phyloP scores from a whole-genome alignment of 371 early-diverging fungal species.

The Apophysomyces sp. region DNA sequence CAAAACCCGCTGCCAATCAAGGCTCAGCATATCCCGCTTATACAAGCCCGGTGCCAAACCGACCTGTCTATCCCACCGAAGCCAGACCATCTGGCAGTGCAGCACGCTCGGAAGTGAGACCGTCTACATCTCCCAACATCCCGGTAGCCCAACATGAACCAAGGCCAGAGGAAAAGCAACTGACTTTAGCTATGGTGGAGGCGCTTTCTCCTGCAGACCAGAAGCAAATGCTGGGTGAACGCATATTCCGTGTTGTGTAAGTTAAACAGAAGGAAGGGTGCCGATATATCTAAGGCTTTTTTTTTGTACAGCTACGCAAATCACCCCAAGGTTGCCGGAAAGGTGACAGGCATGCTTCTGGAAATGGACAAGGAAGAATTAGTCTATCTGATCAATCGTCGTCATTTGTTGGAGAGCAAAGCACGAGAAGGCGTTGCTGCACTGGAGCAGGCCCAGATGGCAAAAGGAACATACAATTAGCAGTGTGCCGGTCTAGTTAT shows the following conservation, averaged over 20 bases:
- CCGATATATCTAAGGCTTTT: background rate
- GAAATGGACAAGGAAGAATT: conserved; percentile 95
- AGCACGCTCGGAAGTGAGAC: background rate
- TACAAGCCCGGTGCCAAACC: background rate
- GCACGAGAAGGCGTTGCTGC: conserved; percentile 30
- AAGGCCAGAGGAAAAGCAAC: conserved; percentile 3
- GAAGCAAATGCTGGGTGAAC: conserved; percentile 94
- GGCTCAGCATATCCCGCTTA: background rate
- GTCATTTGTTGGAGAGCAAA: conserved; percentile 56
- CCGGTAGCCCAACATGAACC: conserved; percentile 10
- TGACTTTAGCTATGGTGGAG: conserved; percentile 77
- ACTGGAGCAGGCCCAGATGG: conserved; percentile 14
- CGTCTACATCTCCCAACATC: background rate
- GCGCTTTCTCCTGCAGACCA: conserved; percentile 78
- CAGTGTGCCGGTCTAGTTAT: too few species aligned
- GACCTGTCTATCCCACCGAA: background rate
- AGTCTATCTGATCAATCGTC: conserved; percentile 79
- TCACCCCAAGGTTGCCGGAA: conserved; percentile 81
- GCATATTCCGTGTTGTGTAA: conserved; percentile 80
- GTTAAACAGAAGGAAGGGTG: conserved; percentile 9
- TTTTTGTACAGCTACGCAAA: conserved; percentile 24
- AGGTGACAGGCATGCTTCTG: conserved; percentile 97
- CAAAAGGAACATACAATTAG: background rate
- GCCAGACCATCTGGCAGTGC: background rate
- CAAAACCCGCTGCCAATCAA: background rate